Conservation (phyloP, 2,329 filamentous ascomycete genomes). For the Sporothrix globosa region DNA sequence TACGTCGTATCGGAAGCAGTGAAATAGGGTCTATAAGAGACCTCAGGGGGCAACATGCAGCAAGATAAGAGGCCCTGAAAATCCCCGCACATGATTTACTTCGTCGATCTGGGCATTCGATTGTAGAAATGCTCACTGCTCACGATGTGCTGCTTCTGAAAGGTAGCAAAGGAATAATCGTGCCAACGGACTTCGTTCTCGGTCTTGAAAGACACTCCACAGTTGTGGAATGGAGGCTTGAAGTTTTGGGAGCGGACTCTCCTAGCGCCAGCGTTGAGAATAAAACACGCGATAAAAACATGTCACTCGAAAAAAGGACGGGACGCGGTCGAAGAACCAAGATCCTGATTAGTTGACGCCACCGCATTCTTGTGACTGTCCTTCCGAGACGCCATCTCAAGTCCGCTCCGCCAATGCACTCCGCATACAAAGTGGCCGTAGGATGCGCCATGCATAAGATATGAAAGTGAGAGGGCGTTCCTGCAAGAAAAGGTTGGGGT, state of each 20-base stretch:
- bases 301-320: constrained; percentile 10
- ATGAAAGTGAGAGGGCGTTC: neutral
- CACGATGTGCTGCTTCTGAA: no score
- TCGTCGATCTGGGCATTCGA: no score
- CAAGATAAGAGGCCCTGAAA: neutral
- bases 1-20: neutral
- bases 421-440: neutral
- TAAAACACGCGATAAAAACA: constrained; percentile 20
- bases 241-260: neutral
- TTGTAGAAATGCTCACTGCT: neutral
- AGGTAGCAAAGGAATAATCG: neutral
- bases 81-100: neutral
- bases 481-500: neutral
- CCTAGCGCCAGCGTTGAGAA: neutral
- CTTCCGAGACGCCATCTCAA: neutral
- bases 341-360: neutral
- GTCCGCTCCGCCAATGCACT: constrained; percentile 7
- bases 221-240: constrained; percentile 11
- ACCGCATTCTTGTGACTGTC: neutral
- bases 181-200: neutral
- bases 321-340: neutral
- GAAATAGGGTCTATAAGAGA: neutral
- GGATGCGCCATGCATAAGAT: constrained; percentile 16
- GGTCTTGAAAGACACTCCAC: neutral
- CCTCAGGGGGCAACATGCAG: neutral